These are phyloP conservation scores for Chaetomium olivaceum DNA, from an alignment of 2,329 filamentous ascomycete species.

Conservation along the genomic window DNA sequence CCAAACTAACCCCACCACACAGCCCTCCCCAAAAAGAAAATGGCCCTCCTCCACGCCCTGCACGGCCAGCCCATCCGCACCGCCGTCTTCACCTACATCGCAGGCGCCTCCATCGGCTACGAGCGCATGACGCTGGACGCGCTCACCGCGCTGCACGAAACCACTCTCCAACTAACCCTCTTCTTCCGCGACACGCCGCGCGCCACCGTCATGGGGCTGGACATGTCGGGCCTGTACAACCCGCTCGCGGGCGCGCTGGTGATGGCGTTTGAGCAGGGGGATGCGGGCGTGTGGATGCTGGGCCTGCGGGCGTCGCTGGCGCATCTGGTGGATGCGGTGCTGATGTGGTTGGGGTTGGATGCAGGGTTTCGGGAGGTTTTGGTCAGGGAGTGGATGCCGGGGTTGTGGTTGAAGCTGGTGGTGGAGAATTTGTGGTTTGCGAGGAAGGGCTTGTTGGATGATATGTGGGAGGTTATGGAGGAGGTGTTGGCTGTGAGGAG, in stretches of 20 bases:
- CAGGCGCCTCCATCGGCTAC: slow-evolving; percentile 33
- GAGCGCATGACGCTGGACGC: slow-evolving; percentile 18
- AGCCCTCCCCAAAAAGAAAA: background rate
- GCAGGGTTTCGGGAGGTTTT: slow-evolving; percentile 28
- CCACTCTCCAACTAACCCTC: slow-evolving; percentile 52
- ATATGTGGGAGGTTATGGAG: background rate
- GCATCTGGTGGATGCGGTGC: slow-evolving; percentile 30
- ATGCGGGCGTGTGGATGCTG: slow-evolving; percentile 18
- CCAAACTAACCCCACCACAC: background rate
- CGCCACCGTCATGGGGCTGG: slow-evolving; percentile 13
- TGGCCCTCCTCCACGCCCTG: slow-evolving; percentile 8
- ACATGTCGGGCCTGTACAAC: slow-evolving; percentile 29
- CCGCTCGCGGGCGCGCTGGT: slow-evolving; percentile 30
- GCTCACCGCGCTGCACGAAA: slow-evolving; percentile 26
- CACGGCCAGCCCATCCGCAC: slow-evolving; percentile 27
- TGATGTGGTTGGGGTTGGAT: slow-evolving; percentile 32
- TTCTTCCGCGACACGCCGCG: slow-evolving; percentile 15
- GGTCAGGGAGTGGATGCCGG: slow-evolving; percentile 1
- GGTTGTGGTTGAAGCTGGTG: background rate
- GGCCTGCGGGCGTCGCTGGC: slow-evolving; percentile 33
- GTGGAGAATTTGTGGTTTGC: background rate
- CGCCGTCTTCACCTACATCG: slow-evolving; percentile 35
- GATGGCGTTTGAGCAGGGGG: slow-evolving; percentile 34
- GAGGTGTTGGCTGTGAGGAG: background rate
- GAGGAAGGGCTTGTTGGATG: background rate